A percentile compares a stretch with the other conserved stretches of the same genome.
Conservation (phyloP, 495 filamentous ascomycete species). For the Tuber microsphaerosporum region DNA sequence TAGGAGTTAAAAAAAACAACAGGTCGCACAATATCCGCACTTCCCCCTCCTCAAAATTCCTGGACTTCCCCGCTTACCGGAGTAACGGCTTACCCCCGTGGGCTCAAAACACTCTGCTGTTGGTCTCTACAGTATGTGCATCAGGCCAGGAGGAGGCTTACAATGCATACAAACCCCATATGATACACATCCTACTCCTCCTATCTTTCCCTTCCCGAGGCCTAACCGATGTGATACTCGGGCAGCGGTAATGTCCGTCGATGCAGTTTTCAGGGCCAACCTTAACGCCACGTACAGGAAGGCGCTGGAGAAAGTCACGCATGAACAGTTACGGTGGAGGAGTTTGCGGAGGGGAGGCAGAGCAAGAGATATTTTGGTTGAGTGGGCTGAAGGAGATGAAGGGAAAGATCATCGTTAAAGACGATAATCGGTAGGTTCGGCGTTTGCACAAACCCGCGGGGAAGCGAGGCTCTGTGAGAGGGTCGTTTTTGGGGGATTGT, state of each 20-base stretch:
- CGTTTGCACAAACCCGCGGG: not conserved
- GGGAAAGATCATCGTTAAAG: not conserved
- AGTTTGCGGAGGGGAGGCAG: slow-evolving; percentile 44
- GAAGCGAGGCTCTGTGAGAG: not conserved
- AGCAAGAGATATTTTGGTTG: slow-evolving; percentile 14
- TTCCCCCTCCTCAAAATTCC: slow-evolving; percentile 52
- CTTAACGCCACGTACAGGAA: slow-evolving; percentile 49
- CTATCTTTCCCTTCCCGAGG: slow-evolving; percentile 5
- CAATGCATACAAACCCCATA: slow-evolving; percentile 41
- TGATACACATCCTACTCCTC: not conserved
- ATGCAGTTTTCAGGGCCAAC: slow-evolving; percentile 45
- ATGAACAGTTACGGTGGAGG: slow-evolving; percentile 43
- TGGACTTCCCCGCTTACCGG: slow-evolving; percentile 52
- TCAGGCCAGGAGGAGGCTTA: slow-evolving; percentile 51
- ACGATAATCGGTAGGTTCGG: not conserved
- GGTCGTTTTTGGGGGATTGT: not conserved
- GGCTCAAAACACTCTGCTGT: slow-evolving; percentile 52
- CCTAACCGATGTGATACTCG: not conserved
- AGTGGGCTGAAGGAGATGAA: not conserved
- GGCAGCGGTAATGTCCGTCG: slow-evolving; percentile 15
- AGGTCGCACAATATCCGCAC: slow-evolving; percentile 49
- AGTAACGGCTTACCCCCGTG: slow-evolving; percentile 53
- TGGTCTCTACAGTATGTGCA: slow-evolving; percentile 54
- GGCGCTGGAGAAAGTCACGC: slow-evolving; percentile 46
- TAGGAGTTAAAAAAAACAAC: slow-evolving; percentile 30